These are phyloP conservation scores for Incumbomyces lentus DNA, from an alignment of 2,329 filamentous ascomycete genomes.

Conservation along the genomic window DNA sequence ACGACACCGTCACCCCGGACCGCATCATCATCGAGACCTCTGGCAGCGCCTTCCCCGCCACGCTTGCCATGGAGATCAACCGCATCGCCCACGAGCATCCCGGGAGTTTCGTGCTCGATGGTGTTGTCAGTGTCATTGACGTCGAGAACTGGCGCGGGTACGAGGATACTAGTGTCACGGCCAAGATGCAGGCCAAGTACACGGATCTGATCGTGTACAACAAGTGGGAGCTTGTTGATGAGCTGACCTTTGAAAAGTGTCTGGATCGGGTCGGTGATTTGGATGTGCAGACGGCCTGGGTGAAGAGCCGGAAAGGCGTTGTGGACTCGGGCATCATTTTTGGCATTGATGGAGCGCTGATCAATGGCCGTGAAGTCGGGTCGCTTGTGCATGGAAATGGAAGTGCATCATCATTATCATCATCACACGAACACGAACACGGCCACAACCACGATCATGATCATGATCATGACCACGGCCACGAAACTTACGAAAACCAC, in stretches of 20 bases:
- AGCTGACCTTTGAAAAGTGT: constrained; percentile 65
- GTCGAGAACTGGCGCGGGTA: constrained; percentile 94
- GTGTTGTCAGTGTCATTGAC: constrained; percentile 80
- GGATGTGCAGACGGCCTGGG: constrained; percentile 69
- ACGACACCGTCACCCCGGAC: constrained; percentile 53
- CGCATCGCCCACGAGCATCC: constrained; percentile 54
- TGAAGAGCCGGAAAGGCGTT: constrained; percentile 72
- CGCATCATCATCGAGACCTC: constrained; percentile 90
- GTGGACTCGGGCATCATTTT: constrained; percentile 73
- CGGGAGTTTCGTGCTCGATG: constrained; percentile 64
- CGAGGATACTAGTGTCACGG: constrained; percentile 81
- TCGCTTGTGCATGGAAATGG: too few relatives aligned
- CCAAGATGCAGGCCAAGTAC: constrained; percentile 75
- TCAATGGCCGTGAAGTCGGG: constrained; percentile 30
- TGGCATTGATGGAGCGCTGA: constrained; percentile 72
- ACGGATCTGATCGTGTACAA: constrained; percentile 88
- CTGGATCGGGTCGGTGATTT: constrained; percentile 70
- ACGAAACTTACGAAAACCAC: constrained; percentile 49
- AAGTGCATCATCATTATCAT: too few relatives aligned
- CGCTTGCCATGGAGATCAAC: constrained; percentile 82
- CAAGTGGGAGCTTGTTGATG: constrained; percentile 73
- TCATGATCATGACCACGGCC: constrained; percentile 26
- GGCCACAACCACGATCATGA: constrained; percentile 6
- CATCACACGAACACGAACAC: too few relatives aligned
- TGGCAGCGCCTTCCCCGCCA: constrained; percentile 79